Evolutionary conservation across 768 basidiomycete genomes (phyloP).

Genomic region (Hypholoma sublateritium): DNA sequence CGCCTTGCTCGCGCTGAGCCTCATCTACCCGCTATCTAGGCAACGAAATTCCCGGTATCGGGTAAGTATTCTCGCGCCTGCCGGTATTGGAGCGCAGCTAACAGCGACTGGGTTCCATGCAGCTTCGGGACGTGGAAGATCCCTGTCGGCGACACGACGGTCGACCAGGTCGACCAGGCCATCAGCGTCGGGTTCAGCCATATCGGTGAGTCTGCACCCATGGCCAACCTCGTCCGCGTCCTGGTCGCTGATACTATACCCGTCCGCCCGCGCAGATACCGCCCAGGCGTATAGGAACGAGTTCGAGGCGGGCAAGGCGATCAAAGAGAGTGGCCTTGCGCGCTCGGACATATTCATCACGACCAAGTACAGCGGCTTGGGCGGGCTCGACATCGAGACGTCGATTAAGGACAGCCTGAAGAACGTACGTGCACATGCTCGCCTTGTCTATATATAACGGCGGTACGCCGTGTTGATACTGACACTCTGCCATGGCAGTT

Average conservation of each 20-base stretch:
- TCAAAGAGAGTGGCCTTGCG: slow-evolving; percentile 54
- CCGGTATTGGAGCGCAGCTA: neutral
- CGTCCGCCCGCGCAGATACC: slow-evolving; percentile 40
- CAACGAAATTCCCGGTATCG: slow-evolving; percentile 49
- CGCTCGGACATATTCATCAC: slow-evolving; percentile 64
- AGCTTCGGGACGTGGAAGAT: slow-evolving; percentile 65
- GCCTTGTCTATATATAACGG: neutral
- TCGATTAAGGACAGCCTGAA: slow-evolving; percentile 58
- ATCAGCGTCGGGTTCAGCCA: slow-evolving; percentile 62
- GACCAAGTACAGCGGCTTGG: slow-evolving; percentile 58
- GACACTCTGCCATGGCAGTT: slow-evolving; percentile 37
- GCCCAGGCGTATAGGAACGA: slow-evolving; percentile 65
- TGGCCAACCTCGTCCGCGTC: neutral
- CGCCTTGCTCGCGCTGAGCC: neutral
- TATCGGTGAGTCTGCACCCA: slow-evolving; percentile 42
- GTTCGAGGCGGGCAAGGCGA: slow-evolving; percentile 50
- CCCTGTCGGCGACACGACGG: slow-evolving; percentile 53
- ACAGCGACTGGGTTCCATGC: neutral
- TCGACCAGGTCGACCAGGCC: slow-evolving; percentile 61
- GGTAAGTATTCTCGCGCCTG: slow-evolving; percentile 19
- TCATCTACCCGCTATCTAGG: slow-evolving; percentile 29
- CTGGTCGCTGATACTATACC: neutral
- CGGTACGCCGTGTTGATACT: neutral
- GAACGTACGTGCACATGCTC: slow-evolving; percentile 37
- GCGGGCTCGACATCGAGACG: slow-evolving; percentile 50